Base-by-base conservation (phyloP, 176 grass and related monocot genomes). In the Calamus simplicifolius region DNA sequence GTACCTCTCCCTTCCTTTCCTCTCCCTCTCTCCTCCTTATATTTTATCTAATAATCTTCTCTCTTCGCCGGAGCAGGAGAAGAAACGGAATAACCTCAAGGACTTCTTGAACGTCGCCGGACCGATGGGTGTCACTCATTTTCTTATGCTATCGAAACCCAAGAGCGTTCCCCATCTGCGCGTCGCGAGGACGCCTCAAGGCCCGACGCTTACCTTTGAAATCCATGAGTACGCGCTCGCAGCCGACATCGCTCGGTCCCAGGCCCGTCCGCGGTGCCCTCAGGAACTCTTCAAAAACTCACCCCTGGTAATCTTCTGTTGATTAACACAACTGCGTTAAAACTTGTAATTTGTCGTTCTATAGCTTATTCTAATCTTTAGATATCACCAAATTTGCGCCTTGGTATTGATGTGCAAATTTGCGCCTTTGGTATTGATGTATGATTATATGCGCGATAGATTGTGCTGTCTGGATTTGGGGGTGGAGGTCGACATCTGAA, bases 21-120 rank as follows among this genome's bases (percentile, higher is more conserved):
- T 35, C 31, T 35, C 31, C 1, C 1, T 35, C 31, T 7, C 1
- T 35, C 1, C 8, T 1, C 31, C 31, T 8, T 8, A 35, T 35
- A 35, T 7, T 43, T 43, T 43, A 10, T 43, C 12, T 43, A 43
- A 43, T 12, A 43, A 43, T 43, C 12, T 43, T 7, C 31, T 7
- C 6, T 5, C 6, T 35, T 35, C 1, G 31, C 31, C 6, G 31
- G 21, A 7, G 1, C 71, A 87, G 85, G 85, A 87, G 67, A 87
- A 87, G 59, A 87, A 87, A 52, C 18, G 85, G 29, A 87, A 87
- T 70, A 87, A 76, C 58, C 57, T 87, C 27, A 87, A 82, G 67
- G 85, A 87, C 38, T 87, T 82, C 17, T 5, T 87, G 28, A 82
- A 87, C 23, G 79, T 87, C 16, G 70, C 75, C 0, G 80, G 85